Conservation (phyloP, 495 filamentous ascomycete genomes). For the Tuber umbilicatum region DNA sequence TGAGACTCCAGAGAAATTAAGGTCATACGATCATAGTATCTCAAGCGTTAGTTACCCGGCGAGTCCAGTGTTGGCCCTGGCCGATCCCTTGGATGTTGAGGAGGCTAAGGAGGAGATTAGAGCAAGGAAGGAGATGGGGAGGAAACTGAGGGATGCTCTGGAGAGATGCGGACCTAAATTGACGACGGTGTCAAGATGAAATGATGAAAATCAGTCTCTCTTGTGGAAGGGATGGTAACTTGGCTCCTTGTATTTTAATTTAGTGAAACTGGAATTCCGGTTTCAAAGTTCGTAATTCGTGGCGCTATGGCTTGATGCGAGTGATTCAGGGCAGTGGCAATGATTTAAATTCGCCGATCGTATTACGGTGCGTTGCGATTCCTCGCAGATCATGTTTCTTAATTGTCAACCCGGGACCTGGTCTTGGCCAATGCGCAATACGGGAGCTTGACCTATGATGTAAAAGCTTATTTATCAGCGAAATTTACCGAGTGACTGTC, state of each 20-base stretch:
- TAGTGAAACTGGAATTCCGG: neutral
- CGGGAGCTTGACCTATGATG: neutral
- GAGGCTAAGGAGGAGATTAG: conserved; percentile 38
- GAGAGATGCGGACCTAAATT: conserved; percentile 31
- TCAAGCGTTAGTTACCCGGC: conserved; percentile 13
- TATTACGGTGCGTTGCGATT: neutral
- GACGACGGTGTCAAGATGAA: conserved; percentile 16
- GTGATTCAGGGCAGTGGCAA: neutral
- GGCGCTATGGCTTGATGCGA: neutral
- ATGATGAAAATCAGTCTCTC: neutral
- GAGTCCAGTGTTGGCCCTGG: conserved; percentile 33
- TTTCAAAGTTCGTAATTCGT: neutral
- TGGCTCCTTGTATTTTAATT: neutral
- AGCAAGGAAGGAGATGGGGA: conserved; percentile 38
- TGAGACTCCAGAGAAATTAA: conserved; percentile 24
- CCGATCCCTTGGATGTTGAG: conserved; percentile 37
- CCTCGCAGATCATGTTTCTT: neutral
- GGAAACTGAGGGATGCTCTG: conserved; percentile 31
- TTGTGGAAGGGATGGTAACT: neutral
- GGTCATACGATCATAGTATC: conserved; percentile 13
- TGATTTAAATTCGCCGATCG: neutral
- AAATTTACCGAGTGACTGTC: conserved; percentile 5
- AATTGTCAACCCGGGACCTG: neutral
- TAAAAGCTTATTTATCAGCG: neutral
- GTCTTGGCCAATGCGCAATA: neutral